Evolutionary conservation across 495 filamentous ascomycete species (phyloP).

Genomic region (Umbilicaria muhlenbergii): DNA sequence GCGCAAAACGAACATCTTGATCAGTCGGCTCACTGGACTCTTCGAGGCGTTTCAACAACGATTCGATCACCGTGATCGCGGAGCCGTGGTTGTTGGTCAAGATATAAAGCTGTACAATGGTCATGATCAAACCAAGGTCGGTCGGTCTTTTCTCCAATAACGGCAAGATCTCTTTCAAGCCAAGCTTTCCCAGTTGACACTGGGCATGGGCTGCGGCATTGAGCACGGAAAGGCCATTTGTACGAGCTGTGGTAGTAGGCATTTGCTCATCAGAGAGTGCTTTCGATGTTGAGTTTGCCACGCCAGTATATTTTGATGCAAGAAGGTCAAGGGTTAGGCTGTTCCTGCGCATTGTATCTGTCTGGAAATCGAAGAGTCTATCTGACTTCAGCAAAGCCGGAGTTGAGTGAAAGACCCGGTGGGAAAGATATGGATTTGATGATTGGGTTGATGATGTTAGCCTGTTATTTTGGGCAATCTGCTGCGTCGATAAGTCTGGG

Average conservation of each 20-base stretch:
- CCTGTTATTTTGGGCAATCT: conserved; percentile 66
- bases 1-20: conserved; percentile 59
- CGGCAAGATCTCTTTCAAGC: conserved; percentile 56
- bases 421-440: conserved; percentile 64
- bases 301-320: conserved; percentile 59
- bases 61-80: conserved; percentile 61
- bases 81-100: conserved; percentile 55
- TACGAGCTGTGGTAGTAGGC: conserved; percentile 38
- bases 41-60: conserved; percentile 54
- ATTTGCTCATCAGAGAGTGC: conserved; percentile 35
- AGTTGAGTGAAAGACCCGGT: conserved; percentile 46
- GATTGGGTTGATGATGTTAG: conserved; percentile 38
- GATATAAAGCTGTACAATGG: conserved; percentile 73
- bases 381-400: conserved; percentile 46
- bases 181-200: conserved; percentile 46
- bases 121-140: conserved; percentile 73
- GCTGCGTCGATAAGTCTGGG: conserved; percentile 57
- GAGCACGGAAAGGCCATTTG: conserved; percentile 54
- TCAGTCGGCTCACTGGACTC: conserved; percentile 35
- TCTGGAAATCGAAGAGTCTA: conserved; percentile 64
- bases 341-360: conserved; percentile 51
- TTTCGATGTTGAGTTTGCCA: conserved; percentile 48
- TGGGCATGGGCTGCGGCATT: conserved; percentile 64
- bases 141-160: conserved; percentile 61
- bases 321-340: conserved; percentile 57